phyloP scores from a whole-genome alignment of 2,329 filamentous ascomycete species.

The Trichophyton schoenleinii region DNA sequence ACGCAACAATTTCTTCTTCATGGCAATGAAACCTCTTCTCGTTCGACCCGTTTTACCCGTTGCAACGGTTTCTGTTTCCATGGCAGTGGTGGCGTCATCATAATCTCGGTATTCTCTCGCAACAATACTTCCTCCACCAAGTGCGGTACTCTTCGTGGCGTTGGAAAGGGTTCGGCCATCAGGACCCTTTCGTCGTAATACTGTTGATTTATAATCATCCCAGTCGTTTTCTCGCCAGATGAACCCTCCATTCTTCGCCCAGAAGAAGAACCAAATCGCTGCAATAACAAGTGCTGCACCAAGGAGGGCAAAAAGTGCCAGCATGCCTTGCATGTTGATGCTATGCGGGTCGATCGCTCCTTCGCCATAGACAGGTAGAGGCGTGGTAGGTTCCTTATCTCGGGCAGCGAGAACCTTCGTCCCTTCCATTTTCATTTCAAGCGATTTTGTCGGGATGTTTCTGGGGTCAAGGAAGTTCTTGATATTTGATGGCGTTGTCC shows the following conservation, averaged over 20 bases:
- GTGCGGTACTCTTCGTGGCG: constrained; percentile 66
- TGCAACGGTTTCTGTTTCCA: constrained; percentile 35
- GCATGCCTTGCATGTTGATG: constrained; percentile 50
- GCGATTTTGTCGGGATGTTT: not conserved
- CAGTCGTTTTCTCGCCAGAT: constrained; percentile 74
- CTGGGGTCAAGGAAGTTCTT: not conserved
- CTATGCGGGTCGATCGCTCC: constrained; percentile 30
- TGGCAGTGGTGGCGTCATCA: constrained; percentile 35
- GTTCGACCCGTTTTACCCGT: constrained; percentile 25
- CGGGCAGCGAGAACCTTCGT: constrained; percentile 21
- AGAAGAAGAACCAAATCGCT: constrained; percentile 96
- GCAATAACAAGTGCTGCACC: constrained; percentile 61
- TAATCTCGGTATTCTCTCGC: constrained; percentile 53
- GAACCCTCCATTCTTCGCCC: constrained; percentile 93
- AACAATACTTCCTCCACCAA: constrained; percentile 74
- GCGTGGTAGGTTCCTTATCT: constrained; percentile 15
- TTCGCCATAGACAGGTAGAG: constrained; percentile 16
- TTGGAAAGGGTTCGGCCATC: constrained; percentile 77
- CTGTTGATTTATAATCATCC: constrained; percentile 97
- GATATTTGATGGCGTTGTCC: not conserved
- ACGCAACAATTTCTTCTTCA: constrained; percentile 32
- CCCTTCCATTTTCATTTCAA: constrained; percentile 15
- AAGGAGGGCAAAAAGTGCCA: constrained; percentile 75
- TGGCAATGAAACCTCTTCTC: constrained; percentile 17
- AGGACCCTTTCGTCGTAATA: constrained; percentile 74